phyloP scores from a whole-genome alignment of 1,284 basidiomycete genomes.

The Erythrobasidium hasegawianum region DNA sequence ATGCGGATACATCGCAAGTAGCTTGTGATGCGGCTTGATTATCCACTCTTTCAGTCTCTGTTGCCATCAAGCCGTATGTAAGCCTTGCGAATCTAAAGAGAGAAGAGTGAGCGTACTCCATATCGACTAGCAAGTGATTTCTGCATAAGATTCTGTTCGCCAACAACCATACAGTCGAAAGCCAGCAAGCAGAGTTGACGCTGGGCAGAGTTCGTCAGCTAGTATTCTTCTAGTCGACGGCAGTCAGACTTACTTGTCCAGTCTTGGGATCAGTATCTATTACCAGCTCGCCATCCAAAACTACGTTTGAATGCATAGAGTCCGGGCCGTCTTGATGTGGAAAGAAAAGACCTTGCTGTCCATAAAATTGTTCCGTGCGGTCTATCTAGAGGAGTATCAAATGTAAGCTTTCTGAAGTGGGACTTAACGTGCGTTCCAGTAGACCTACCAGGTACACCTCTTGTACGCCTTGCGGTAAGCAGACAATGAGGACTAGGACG shows the following conservation, averaged over 20 bases:
- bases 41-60: constrained; percentile 82
- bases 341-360: constrained; percentile 72
- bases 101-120: constrained; percentile 60
- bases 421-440: not conserved
- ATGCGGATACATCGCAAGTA: constrained; percentile 64
- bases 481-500: constrained; percentile 76
- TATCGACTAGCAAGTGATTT: constrained; percentile 80
- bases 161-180: constrained; percentile 88
- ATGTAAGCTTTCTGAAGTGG: not conserved
- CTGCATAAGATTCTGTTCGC: constrained; percentile 80
- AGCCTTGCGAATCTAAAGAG: not conserved
- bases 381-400: constrained; percentile 65
- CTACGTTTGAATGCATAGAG: constrained; percentile 63
- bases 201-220: constrained; percentile 51
- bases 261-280: constrained; percentile 77
- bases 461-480: constrained; percentile 58
- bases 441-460: constrained; percentile 71
- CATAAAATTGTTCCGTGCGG: constrained; percentile 82
- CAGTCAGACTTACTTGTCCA: constrained; percentile 56
- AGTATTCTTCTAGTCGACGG: not conserved
- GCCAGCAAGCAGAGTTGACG: constrained; percentile 75
- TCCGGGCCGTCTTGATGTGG: constrained; percentile 72
- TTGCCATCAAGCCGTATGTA: not conserved
- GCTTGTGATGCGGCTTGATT: constrained; percentile 70
- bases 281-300: constrained; percentile 93